Conservation (phyloP, 352 stramenopile species). For the Pythium sp. region DNA sequence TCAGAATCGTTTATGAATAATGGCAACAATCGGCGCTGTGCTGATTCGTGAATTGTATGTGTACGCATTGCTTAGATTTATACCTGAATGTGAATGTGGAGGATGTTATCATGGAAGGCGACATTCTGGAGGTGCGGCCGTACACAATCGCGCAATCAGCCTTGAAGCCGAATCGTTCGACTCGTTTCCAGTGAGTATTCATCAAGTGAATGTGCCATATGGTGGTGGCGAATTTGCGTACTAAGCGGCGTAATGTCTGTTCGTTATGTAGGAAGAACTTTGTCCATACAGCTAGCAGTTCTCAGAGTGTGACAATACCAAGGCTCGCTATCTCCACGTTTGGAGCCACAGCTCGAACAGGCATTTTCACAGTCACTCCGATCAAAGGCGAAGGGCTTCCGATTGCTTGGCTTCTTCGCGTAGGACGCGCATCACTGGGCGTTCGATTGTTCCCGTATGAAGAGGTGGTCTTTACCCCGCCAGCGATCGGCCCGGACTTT, state of each 20-base stretch:
- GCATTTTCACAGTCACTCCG: conserved; percentile 9
- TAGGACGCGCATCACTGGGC: conserved; percentile 5
- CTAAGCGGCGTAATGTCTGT: too few relatives aligned
- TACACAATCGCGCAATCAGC: conserved; percentile 17
- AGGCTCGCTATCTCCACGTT: too few relatives aligned
- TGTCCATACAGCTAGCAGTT: too few relatives aligned
- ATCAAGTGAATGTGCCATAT: too few relatives aligned
- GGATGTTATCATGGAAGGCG: conserved; percentile 13
- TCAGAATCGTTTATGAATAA: not conserved
- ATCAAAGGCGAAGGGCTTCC: conserved; percentile 12
- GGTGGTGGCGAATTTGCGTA: too few relatives aligned
- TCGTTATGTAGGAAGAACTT: too few relatives aligned
- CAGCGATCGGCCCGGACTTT: conserved; percentile 7
- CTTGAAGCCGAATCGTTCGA: not conserved
- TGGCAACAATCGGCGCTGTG: too few relatives aligned
- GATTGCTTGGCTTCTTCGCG: not conserved
- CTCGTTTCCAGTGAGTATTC: too few relatives aligned
- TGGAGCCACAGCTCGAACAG: not conserved
- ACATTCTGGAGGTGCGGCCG: conserved; percentile 22
- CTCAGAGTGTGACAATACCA: too few relatives aligned
- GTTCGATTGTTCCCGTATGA: conserved; percentile 14
- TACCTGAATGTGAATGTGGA: conserved; percentile 1
- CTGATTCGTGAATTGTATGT: not conserved
- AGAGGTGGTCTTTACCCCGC: not conserved
- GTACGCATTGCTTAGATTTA: conserved; percentile 5